Evolutionary conservation across 176 grass and related monocot species (phyloP), one percentile per base, ranked within the genome.

Genomic region (Avena insularis): DNA sequence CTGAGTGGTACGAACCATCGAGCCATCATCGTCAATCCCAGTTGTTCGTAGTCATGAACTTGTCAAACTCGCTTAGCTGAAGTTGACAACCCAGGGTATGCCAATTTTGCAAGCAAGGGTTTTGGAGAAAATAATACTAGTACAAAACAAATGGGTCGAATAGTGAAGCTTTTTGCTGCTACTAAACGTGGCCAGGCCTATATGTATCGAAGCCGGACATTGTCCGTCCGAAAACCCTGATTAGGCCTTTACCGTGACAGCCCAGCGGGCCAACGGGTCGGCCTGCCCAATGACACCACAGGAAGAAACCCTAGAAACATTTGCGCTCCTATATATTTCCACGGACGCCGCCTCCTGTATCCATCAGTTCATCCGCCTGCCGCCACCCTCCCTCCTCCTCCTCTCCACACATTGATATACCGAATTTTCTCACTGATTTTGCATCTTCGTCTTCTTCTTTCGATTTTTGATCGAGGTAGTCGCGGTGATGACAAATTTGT

Each of bases 401-500:
- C 16, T 38, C 0, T 51, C 11, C 2, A 29, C 3, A 3, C 14
- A n/a, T 9, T 21, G 4, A 40, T 40, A 1, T 40, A 47, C 8
- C 59, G 2, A 4, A 1, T 0, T 9, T 2, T 31, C 36, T 74
- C 54, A 3, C 21, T 73, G 1, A 3, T 29, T 72, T 20, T 73
- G 1, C 2, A 8, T 84, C 3, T 47, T 48, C 1, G 0, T 36
- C 50, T 12, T 0, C 48, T 4, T 2, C 14, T 14, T 23, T 9
- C 12, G 6, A 36, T 85, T 27, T 17, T 38, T 2, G 70, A 76
- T 53, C 20, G 27, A 5, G 61, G 5, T 70, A 75, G 86, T 60
- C 36, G 92, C 84, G 62, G 56, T 94, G 92, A 94, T 85, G 92
- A 94, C 89, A 88, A 87, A 79, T 7, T 78, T 66, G 75, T 94